Base-by-base conservation (phyloP, 345 rosid species). In the Populus simonii region DNA sequence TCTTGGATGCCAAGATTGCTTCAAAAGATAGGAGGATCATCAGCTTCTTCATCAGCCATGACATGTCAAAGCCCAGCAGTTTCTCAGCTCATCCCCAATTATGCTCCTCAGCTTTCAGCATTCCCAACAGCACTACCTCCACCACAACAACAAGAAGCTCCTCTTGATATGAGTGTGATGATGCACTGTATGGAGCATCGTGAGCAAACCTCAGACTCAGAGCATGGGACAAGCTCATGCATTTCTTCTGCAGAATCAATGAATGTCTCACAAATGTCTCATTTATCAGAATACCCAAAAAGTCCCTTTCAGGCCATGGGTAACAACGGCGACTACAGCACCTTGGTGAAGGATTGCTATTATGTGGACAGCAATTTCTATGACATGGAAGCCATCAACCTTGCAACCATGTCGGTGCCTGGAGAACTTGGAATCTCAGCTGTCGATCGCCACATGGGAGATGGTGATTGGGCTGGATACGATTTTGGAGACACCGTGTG, bases 1-100 rank as follows among this genome's bases (percentile, higher is more conserved):
- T 79, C 88, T 9, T 96, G 99, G 98, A 93, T 96, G 88, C 99
- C 99, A 23, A 85, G 97, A 67, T 85, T 96, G 70, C 83, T 90
- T 11, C 98, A 96, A 68, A 89, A 92, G 80, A 86, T 90, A 45
- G 87, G 92, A 51, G 89, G 84, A 36, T 80, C 81, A 66, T 72
- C 89, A 8, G 68, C 80, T 13, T 69, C 89, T 8, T 4, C 83
- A 16, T 45, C 79, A 22, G 6, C 81, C 49, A 45, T 72, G 63
- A 49, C 45, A 27, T 51, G 82, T 27, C 71, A 53, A 68, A 76
- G 23, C 35, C 62, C 74, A 29, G 1, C 53, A 7, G 9, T 62
- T 65, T 36, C 73, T 71, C 86, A 70, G 39, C 27, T 75, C 35
- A 41, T 31, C 39, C 29, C 38, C n/a, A 22, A 49, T n/a, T 27